These are phyloP conservation scores for Lasiodiplodia citricola DNA, from an alignment of 2,329 filamentous ascomycete species.

Conservation along the genomic window DNA sequence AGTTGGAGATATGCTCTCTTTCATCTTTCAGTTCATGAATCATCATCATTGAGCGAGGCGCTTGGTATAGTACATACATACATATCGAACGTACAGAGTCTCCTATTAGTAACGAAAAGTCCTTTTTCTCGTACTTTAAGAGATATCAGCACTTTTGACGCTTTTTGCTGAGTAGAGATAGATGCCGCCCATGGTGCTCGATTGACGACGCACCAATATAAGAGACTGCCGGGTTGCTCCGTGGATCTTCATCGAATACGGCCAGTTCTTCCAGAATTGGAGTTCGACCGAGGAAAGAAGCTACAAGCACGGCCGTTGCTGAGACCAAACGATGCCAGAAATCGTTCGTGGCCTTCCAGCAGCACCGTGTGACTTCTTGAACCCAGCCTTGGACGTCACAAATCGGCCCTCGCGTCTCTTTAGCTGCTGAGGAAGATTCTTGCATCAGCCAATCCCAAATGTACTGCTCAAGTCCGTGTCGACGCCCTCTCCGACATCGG, in stretches of 20 bases:
- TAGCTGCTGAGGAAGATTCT: no score
- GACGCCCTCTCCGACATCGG: neutral
- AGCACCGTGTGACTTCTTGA: no score
- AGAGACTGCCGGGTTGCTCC: neutral
- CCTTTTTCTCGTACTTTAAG: neutral
- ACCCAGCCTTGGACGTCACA: no score
- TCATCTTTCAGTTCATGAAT: neutral
- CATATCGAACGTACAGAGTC: neutral
- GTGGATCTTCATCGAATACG: neutral
- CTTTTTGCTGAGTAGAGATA: neutral
- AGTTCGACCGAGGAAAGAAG: neutral
- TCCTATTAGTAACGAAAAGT: neutral
- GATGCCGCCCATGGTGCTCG: neutral
- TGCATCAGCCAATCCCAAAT: no score
- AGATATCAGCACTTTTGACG: neutral
- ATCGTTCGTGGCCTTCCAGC: no score
- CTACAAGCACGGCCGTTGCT: no score
- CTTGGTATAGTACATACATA: neutral
- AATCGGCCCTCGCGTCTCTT: no score
- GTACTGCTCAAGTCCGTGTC: no score
- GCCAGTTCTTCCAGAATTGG: neutral
- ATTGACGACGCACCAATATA: neutral
- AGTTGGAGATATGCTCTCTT: neutral
- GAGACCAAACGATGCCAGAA: no score
- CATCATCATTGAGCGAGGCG: slow-evolving; percentile 12